Base-by-base conservation (phyloP, 345 rosid species). In the Gossypium stocksii region DNA sequence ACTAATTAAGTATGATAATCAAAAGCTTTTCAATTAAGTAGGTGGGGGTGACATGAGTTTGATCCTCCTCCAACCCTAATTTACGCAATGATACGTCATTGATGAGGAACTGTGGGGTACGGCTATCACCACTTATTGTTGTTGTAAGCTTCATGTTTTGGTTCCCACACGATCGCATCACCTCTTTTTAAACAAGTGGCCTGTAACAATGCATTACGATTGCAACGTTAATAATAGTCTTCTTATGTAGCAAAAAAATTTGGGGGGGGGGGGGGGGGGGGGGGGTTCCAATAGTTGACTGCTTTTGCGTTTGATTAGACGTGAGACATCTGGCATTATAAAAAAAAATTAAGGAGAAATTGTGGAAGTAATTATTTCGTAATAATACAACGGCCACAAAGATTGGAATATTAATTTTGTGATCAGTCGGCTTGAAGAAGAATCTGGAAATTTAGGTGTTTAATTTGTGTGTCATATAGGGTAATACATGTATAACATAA, bases 131-230 rank as follows among this genome's bases (percentile, higher is more conserved):
- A 48, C 43, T 22, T 57, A 5, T 57, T 57, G 7, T 14, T 48
- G 71, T 23, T 48, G 20, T 46, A 23, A 14, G 7, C 51, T 41
- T 23, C 71, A 67, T 23, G 71, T 48, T 56, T 48, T 8, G 71
- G 57, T 48, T 67, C 71, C 71, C 71, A 67, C 57, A 23, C 56
- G 41, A 45, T 46, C 41, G 56, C 71, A 67, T 23, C 43, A 48
- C 41, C 71, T 67, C 11, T 56, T 67, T 25, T 23, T 34, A 34
- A 48, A 66, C 3, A 48, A 48, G 57, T 67, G 57, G 71, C 57
- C 43, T 67, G 19, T 25, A 48, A 67, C 57, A 57, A 67, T 23
- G 57, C 71, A 25, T 48, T 23, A 12, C 71, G 34, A 67, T 23
- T 46, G 68, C 68, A 64, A 58, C 34, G 15, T 25, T 60, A 25